Evolutionary conservation across 202 grass and related monocot species (phyloP), one percentile per base, ranked within the genome.

Genomic region (Cymbopogon flexuosus): DNA sequence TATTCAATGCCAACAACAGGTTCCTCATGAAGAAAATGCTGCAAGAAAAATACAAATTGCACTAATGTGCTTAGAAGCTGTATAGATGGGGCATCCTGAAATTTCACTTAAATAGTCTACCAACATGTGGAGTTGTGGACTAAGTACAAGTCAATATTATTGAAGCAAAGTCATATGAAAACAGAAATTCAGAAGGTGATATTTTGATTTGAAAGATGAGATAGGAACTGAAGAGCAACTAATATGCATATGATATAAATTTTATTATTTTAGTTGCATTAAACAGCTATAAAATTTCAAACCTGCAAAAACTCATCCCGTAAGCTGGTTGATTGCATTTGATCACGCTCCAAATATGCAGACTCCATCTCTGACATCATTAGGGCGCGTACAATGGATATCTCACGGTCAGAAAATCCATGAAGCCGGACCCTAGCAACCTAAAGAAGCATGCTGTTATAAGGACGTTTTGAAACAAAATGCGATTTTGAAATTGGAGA

Each of bases 281-380:
- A 75, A 75, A 75, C 6, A 85, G 81, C 81, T 61, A 57, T 34
- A 78, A 46, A 67, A 79, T 69, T 30, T 30, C 52, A 81, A 73
- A 96, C 93, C 90, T 96, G 93, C 72, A 95, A 84, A 85, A 86
- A 98, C 69, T 98, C 95, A 57, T 98, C 95, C 41, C 86, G 84
- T 60, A 98, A 81, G 81, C 64, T 95, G 64, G 95, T 93, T 14
- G 95, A 98, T 72, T 98, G 92, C 95, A 95, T 98, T 89, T 98
- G 95, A 72, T 98, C 95, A 40, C 95, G 88, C 76, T 98, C 95
- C 86, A 98, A 78, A 90, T 91, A 98, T 63, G 90, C 92, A 82
- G 95, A 98, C 56, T 98, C 96, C 22, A 98, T 98, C 72, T 98
- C 96, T 77, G 96, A 98, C 92, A 93, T 95, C 96, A 98, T 93